phyloP scores from a whole-genome alignment of 495 filamentous ascomycete genomes.

The Evernia prunastri region DNA sequence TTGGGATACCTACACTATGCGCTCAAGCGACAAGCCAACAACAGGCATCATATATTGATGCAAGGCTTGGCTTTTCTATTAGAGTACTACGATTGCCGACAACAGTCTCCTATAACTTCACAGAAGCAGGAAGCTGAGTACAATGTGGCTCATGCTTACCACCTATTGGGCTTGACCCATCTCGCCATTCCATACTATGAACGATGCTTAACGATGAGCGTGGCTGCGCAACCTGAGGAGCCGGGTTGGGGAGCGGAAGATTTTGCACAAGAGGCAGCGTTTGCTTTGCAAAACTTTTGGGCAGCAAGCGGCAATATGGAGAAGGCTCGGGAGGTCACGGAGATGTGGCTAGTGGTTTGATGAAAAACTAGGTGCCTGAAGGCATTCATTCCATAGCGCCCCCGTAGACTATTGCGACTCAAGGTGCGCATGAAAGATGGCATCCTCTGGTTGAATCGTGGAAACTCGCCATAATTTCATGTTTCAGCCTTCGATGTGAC shows the following conservation, averaged over 20 bases:
- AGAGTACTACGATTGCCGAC: constrained; percentile 58
- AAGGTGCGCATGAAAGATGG: neutral
- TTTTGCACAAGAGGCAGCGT: constrained; percentile 67
- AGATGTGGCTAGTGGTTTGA: constrained; percentile 47
- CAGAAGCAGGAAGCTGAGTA: constrained; percentile 79
- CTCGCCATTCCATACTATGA: constrained; percentile 73
- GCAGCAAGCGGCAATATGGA: constrained; percentile 54
- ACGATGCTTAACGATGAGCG: constrained; percentile 44
- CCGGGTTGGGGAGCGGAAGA: constrained; percentile 44
- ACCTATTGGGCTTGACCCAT: constrained; percentile 70
- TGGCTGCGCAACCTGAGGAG: constrained; percentile 26
- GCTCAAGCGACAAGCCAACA: constrained; percentile 81
- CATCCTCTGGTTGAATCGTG: neutral
- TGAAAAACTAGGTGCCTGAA: neutral
- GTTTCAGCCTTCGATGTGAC: neutral
- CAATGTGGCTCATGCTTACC: constrained; percentile 77
- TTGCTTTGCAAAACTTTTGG: constrained; percentile 64
- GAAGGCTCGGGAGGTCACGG: constrained; percentile 50
- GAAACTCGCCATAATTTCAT: neutral
- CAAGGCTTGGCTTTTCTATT: constrained; percentile 79
- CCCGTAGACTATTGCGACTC: neutral
- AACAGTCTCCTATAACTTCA: constrained; percentile 33
- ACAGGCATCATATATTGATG: constrained; percentile 75
- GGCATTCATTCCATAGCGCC: too few relatives aligned
- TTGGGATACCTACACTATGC: constrained; percentile 78